phyloP scores from a whole-genome alignment of 2,329 filamentous ascomycete genomes.

The Aspergillus sp. region DNA sequence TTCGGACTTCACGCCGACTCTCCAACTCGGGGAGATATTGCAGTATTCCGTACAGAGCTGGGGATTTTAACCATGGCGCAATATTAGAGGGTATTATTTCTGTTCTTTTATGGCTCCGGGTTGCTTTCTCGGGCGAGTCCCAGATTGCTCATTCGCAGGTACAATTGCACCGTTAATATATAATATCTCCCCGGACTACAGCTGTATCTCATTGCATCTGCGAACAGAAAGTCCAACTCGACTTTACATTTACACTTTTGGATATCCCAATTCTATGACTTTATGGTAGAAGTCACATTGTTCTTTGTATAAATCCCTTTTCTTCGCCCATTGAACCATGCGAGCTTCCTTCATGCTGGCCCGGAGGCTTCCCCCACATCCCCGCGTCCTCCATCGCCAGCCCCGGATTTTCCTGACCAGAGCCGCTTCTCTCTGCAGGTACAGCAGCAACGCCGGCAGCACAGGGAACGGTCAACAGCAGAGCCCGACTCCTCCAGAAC shows the following conservation, averaged over 20 bases:
- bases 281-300: too few relatives aligned
- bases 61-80: too few relatives aligned
- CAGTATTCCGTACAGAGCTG: too few relatives aligned
- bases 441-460: conserved; percentile 9
- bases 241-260: too few relatives aligned
- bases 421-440: conserved; percentile 8
- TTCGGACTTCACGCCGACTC: too few relatives aligned
- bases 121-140: conserved; percentile 10
- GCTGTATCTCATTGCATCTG: not conserved
- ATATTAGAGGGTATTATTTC: too few relatives aligned
- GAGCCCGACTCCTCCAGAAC: conserved; percentile 9
- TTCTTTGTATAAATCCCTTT: not conserved
- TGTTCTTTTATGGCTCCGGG: not conserved
- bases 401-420: conserved; percentile 3
- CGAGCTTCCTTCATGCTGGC: conserved; percentile 12
- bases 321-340: conserved; percentile 12
- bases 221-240: too few relatives aligned
- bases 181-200: not conserved
- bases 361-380: conserved; percentile 20
- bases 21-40: too few relatives aligned
- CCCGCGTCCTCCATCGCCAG: conserved; percentile 15
- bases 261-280: too few relatives aligned
- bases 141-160: conserved; percentile 5
- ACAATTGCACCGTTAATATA: not conserved
- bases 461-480: conserved; percentile 4